Evolutionary conservation across 495 filamentous ascomycete genomes (phyloP), one percentile per base, ranked within the genome.

Genomic region (Pyronema omphalodes): DNA sequence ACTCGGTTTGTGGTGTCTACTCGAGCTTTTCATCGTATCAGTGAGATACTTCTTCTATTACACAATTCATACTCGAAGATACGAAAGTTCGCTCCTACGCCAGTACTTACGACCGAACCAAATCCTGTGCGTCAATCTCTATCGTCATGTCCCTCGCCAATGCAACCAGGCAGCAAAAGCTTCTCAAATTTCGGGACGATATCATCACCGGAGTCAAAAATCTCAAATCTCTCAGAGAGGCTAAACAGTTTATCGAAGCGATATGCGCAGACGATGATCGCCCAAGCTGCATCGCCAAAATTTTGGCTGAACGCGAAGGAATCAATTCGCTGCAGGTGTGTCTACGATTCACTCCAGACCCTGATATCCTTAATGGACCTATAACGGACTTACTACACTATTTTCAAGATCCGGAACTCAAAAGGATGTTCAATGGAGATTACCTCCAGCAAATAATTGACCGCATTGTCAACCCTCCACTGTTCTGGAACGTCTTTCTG

Each of bases 401-500:
- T 33, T 39, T 76, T 1, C 64, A 66, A 9, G 62, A 69, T 46
- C 68, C 70, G n/a, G 56, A 40, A 12, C 52, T 88, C 15, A 78
- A 76, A 55, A 57, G 62, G 3, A 67, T 84, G 4, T 71, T 66
- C 37, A 69, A 72, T 47, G 83, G 82, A 0, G 63, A 71, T 7
- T 71, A 80, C 41, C 68, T 85, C 0, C 65, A 67, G 5, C 66
- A 77, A 37, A 41, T 84, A 33, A 58, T 85, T 4, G 54, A 68
- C 7, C 57, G 63, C 12, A 70, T 84, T 6, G 67, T 75, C 0
- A 69, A 80, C 15, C 81, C 83, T 0, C 77, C 76, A 0, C 71
- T 73, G 0, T 71, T 84, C 33, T 84, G 80, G 80, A 68, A 75
- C 44, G 67, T 71, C 0, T 66, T 83, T 6, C 39, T 76, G n/a